Percentiles rank a stretch among this genome's conserved stretches.
Conservation (phyloP, 2,329 filamentous ascomycete species). For the Endothia cerciana region DNA sequence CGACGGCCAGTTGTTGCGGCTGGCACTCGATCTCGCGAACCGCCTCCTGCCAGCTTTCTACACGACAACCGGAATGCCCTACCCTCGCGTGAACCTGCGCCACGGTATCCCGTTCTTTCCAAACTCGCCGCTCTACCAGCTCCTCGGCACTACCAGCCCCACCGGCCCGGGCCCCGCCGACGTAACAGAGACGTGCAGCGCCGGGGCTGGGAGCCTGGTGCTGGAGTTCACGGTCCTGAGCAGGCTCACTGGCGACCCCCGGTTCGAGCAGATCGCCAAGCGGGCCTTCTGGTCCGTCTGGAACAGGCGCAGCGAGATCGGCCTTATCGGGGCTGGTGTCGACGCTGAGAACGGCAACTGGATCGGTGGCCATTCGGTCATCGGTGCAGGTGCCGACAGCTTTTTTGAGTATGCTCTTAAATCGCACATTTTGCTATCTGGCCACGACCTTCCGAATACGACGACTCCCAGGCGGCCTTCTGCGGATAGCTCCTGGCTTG, state of each 20-base stretch:
- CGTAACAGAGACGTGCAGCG: conserved; percentile 94
- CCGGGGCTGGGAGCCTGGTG: conserved; percentile 92
- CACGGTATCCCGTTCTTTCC: conserved; percentile 90
- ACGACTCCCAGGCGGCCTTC: conserved; percentile 46
- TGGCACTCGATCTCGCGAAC: conserved; percentile 83
- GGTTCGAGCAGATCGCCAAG: conserved; percentile 91
- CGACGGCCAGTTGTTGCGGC: conserved; percentile 85
- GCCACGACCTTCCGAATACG: conserved; percentile 63
- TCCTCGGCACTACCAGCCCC: conserved; percentile 40
- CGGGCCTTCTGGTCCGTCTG: conserved; percentile 98
- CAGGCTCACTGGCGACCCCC: conserved; percentile 79
- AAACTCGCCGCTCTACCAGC: conserved; percentile 77
- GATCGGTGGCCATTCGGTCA: conserved; percentile 88
- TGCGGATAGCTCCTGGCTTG: conserved; percentile 51
- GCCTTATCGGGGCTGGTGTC: conserved; percentile 87
- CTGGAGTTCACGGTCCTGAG: conserved; percentile 92
- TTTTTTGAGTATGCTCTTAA: conserved; percentile 99
- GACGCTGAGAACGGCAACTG: conserved; percentile 86
- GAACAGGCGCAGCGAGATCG: conserved; percentile 81
- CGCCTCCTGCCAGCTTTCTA: conserved; percentile 90
- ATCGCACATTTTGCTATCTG: conserved; percentile 86
- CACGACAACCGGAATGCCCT: conserved; percentile 87
- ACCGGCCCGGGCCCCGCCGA: conserved; percentile 57
- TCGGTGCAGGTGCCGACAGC: conserved; percentile 94
- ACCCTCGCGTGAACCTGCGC: conserved; percentile 89